Evolutionary conservation across 108 stramenopile species (phyloP), one percentile per base, ranked within the genome.

Genomic region (Cyclotella choctawhatcheeana): DNA sequence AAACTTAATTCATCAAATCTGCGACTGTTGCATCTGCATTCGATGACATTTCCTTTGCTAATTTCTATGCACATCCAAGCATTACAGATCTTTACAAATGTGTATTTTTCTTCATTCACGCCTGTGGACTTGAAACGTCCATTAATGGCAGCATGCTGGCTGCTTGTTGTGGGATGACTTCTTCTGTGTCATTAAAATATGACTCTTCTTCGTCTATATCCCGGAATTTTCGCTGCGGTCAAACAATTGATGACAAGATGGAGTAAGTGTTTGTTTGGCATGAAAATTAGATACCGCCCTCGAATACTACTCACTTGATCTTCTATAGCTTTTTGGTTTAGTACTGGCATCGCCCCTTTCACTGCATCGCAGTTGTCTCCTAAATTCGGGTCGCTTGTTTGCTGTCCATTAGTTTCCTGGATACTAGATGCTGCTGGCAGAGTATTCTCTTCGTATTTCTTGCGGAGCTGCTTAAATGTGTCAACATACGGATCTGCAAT

Each of bases 171-270:
- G 63, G 45, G 5, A 45, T n/a, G 26, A 64, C 20, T 13, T 37
- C 25, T 13, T 37, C 58, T 52, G 85, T 86, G 55, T 86, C 88
- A 21, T 90, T 89, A 58, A 95, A 95, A 51, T 92, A 95, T 12
- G 90, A 88, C 65, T 95, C 91, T 53, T 93, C 92, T 27, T 88
- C 84, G 33, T 93, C 90, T 0, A 69, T 74, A 62, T 90, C 84
- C 33, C 83, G 91, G 64, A 91, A 95, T 81, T 91, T 93, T 2
- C 94, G 85, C 74, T 67, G 10, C 17, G n/a, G 8, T 5, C 2
- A 13, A 29, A 17, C 2, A 6, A 58, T 12, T 48, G 58, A 69
- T 44, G 55, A 5, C 21, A 53, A 26, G 10, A 3, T 32, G 20
- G 58, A 69, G 8, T n/a, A 10, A 54, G 48, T 18, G 3, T 31